Percentiles rank a stretch among this genome's conserved stretches.
These are phyloP conservation scores for Xylaria sp. DNA, from an alignment of 2,329 filamentous ascomycete genomes.

Conservation along the genomic window DNA sequence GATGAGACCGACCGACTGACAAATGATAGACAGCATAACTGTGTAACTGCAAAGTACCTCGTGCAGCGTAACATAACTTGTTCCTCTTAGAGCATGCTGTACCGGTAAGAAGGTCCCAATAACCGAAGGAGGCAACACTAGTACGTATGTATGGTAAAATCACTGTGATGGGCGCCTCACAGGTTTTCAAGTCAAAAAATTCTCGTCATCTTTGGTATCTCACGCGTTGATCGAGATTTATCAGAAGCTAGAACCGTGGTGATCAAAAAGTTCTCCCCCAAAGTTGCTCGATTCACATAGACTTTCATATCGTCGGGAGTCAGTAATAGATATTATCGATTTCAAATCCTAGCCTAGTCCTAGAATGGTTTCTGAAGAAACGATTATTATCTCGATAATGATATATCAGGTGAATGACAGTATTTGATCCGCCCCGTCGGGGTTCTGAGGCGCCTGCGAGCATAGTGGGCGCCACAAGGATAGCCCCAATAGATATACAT, in stretches of 20 bases:
- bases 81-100: not conserved
- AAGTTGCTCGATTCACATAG: not conserved
- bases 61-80: not conserved
- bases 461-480: not conserved
- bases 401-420: too few species aligned
- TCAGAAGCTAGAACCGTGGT: not conserved
- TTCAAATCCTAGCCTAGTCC: not conserved
- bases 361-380: not conserved
- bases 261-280: not conserved
- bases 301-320: not conserved
- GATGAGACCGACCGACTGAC: not conserved
- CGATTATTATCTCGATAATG: not conserved
- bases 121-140: not conserved
- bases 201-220: not conserved
- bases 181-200: not conserved
- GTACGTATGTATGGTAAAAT: too few species aligned
- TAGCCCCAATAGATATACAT: not conserved
- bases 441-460: not conserved
- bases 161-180: too few species aligned
- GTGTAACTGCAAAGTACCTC: not conserved
- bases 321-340: not conserved
- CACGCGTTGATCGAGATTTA: not conserved
- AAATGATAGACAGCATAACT: not conserved
- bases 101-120: not conserved
- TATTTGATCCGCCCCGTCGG: not conserved